Percentiles rank a stretch among this genome's conserved stretches.
phyloP scores from a whole-genome alignment of 179 eudicot genomes.

The Pouteria campechiana region DNA sequence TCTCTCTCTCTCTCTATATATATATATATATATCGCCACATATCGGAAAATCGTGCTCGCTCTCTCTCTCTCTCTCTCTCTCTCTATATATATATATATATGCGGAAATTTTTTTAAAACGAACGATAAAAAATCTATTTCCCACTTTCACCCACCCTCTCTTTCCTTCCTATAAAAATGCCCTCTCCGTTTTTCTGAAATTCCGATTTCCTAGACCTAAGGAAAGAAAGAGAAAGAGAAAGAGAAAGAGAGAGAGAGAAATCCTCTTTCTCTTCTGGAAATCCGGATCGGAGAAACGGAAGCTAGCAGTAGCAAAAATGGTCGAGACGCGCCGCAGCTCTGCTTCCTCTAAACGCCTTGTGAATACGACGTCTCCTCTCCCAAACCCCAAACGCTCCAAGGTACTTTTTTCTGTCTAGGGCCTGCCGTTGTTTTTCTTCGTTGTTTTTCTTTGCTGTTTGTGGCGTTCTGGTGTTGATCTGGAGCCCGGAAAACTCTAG shows the following conservation, averaged over 20 bases:
- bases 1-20: too few species aligned
- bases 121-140: neutral
- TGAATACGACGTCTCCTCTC: conserved; percentile 43
- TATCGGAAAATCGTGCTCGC: neutral
- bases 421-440: neutral
- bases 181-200: conserved; percentile 1
- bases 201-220: neutral
- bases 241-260: neutral
- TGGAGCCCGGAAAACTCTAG: too few species aligned
- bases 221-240: neutral
- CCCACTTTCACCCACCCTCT: too few species aligned
- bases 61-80: conserved; percentile 1
- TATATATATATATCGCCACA: too few species aligned
- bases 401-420: conserved; percentile 23
- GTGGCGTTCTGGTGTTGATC: conserved; percentile 10
- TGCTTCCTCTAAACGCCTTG: conserved; percentile 67
- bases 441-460: neutral
- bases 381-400: conserved; percentile 66
- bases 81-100: too few species aligned
- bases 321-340: conserved; percentile 86
- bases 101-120: too few species aligned
- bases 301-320: conserved; percentile 17
- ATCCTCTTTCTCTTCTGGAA: neutral
- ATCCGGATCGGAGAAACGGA: conserved; percentile 2
- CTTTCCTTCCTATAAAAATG: too few species aligned